Evolutionary conservation across 164 flowering plant genomes (phyloP).

Genomic region (Chimonanthus salicifolius): DNA sequence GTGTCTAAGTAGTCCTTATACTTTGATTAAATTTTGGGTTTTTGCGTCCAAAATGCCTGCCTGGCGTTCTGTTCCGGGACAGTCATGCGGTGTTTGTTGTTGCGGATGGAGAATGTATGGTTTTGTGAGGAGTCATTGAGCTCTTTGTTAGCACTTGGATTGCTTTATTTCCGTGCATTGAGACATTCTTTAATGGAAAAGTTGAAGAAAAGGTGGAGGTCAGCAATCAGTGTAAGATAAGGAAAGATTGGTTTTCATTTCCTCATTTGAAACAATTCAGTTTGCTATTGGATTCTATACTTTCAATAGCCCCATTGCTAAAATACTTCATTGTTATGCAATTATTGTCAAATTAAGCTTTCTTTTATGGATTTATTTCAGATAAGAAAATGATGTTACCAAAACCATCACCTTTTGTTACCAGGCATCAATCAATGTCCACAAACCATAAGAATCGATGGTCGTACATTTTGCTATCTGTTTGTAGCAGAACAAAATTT

Average conservation of each 20-base stretch:
- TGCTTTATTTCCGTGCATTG: background rate
- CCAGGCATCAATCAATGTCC: too few relatives aligned
- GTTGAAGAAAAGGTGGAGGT: conserved; percentile 6
- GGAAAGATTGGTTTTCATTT: background rate
- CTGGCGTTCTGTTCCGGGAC: background rate
- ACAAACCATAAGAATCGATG: too few relatives aligned
- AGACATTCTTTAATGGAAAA: conserved; percentile 8
- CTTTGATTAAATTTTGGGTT: background rate
- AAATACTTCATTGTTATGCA: background rate
- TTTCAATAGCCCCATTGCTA: background rate
- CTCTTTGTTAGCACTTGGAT: background rate
- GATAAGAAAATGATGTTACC: too few relatives aligned
- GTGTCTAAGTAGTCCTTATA: background rate
- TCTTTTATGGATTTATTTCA: background rate
- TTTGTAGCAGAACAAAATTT: too few relatives aligned
- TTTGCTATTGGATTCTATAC: background rate
- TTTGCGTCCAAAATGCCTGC: background rate
- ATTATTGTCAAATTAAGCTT: background rate
- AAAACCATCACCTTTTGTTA: too few relatives aligned
- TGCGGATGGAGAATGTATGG: background rate
- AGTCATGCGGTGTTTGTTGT: background rate
- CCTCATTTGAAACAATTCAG: background rate
- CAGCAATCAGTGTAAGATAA: conserved; percentile 6
- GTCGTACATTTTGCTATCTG: too few relatives aligned
- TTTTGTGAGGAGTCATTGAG: background rate